Base-by-base conservation (phyloP, 208 protist species). In the Acanthamoeba healyi region DNA sequence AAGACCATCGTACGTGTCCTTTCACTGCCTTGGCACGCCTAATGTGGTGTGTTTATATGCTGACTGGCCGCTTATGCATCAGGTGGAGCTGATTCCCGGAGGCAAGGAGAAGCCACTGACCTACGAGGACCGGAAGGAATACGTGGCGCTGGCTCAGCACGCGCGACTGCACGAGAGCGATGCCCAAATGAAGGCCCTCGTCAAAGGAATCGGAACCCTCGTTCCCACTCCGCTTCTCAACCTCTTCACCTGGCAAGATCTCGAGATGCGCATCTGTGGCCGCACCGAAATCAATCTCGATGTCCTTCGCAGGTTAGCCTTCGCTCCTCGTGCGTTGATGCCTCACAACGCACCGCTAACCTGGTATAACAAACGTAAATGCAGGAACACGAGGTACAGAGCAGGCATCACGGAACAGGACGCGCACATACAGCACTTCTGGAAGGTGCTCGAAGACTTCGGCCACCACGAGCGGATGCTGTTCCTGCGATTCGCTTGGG, bases 401-500 rank as follows among this genome's bases (percentile, higher is more conserved):
- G 46, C 77, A 56, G 77, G 26, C 34, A 32, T 40, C 4, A 61
- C 74, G 36, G 67, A 89, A 26, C 15, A 77, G 42, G 51, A 65
- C 40, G 15, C 44, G 17, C 26, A 51, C 44, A 61, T 94, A 32
- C 36, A 29, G 40, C 56, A 63, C 40, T 84, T 95, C 56, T 95
- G 94, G 94, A 26, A 84, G 89, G 86, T 49, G 34, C 46, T 95
- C 36, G 26, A 42, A 12, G 34, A 46, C n/a, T 91, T 93, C 22
- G 17, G 46, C 7, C 94, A 54, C 38, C 32, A 65, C 38, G 94
- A 95, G 51, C 32, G 89, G 38, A 92, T 36, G 32, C 44, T 93
- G 29, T 91, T 95, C 74, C 67, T 95, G 24, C 82, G 94, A 7
- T 95, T 95, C 58, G 94, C 92, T 2, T 95, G 84, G 84, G 94